Percentiles rank a stretch among this genome's conserved stretches.
Evolutionary conservation across 352 stramenopile species (phyloP).

Genomic region (Phytophthora colocasiae): DNA sequence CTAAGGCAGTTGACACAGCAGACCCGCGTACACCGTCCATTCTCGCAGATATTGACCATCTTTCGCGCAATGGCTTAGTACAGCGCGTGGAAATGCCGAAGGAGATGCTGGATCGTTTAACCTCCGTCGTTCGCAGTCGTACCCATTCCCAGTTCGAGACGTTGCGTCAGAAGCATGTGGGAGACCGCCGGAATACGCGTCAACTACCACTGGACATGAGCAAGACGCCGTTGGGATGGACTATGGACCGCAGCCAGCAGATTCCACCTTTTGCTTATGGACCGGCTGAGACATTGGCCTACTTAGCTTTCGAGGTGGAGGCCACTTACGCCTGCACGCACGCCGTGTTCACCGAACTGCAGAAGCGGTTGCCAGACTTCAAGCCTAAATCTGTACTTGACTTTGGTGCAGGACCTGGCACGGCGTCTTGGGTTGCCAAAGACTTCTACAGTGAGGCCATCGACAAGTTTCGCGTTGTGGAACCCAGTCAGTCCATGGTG

Average conservation of each 20-base stretch:
- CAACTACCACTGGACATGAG: slow-evolving; percentile 79
- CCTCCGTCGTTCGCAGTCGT: slow-evolving; percentile 63
- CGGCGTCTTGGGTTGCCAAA: slow-evolving; percentile 79
- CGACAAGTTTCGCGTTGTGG: slow-evolving; percentile 73
- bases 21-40: slow-evolving; percentile 32
- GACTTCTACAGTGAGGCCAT: slow-evolving; percentile 72
- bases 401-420: slow-evolving; percentile 80
- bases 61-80: slow-evolving; percentile 70
- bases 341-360: slow-evolving; percentile 74
- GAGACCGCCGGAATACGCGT: slow-evolving; percentile 55
- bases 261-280: slow-evolving; percentile 76
- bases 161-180: slow-evolving; percentile 62
- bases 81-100: slow-evolving; percentile 79
- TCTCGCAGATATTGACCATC: slow-evolving; percentile 63
- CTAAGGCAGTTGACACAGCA: slow-evolving; percentile 1
- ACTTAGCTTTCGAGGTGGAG: slow-evolving; percentile 80
- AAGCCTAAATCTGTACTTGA: slow-evolving; percentile 73
- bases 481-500: slow-evolving; percentile 89
- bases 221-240: slow-evolving; percentile 82
- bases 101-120: slow-evolving; percentile 65
- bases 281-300: slow-evolving; percentile 75
- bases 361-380: slow-evolving; percentile 62
- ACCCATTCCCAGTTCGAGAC: slow-evolving; percentile 84
- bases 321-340: slow-evolving; percentile 71
- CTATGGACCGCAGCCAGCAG: slow-evolving; percentile 70